Percentiles rank a stretch among this genome's conserved stretches.
These are phyloP conservation scores for Trichocladium antarcticum DNA, from an alignment of 495 filamentous ascomycete species.

Conservation along the genomic window DNA sequence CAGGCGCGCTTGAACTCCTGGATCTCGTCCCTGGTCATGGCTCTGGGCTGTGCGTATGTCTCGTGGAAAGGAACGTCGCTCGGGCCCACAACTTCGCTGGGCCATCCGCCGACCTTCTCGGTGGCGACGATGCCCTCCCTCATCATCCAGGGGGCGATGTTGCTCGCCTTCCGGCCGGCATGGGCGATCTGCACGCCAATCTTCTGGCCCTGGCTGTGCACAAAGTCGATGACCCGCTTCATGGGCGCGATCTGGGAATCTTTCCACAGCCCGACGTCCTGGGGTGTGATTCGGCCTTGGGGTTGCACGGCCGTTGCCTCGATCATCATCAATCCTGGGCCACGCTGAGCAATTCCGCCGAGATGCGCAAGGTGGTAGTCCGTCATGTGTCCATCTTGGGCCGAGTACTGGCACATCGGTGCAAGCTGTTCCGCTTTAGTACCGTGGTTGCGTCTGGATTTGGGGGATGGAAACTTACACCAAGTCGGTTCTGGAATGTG, in stretches of 20 bases:
- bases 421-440: slow-evolving; percentile 18
- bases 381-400: slow-evolving; percentile 38
- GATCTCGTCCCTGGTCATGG: slow-evolving; percentile 43
- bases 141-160: slow-evolving; percentile 54
- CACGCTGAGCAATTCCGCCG: slow-evolving; percentile 50
- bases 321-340: slow-evolving; percentile 55
- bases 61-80: slow-evolving; percentile 30
- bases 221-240: slow-evolving; percentile 53
- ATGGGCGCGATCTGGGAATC: slow-evolving; percentile 59
- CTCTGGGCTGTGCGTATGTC: slow-evolving; percentile 32
- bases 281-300: slow-evolving; percentile 67
- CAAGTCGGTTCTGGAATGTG: slow-evolving; percentile 51
- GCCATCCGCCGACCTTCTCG: slow-evolving; percentile 51
- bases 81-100: slow-evolving; percentile 50
- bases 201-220: slow-evolving; percentile 56
- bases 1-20: slow-evolving; percentile 37
- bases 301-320: slow-evolving; percentile 62
- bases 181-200: slow-evolving; percentile 68
- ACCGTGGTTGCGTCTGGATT: not conserved
- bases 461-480: slow-evolving; percentile 16
- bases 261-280: slow-evolving; percentile 61
- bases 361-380: slow-evolving; percentile 31
- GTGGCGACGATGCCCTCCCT: slow-evolving; percentile 28
- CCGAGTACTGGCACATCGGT: slow-evolving; percentile 58
- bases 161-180: slow-evolving; percentile 64